These are phyloP conservation scores for Arbutus unedo DNA, from an alignment of 148 eudicot species.

Conservation along the genomic window DNA sequence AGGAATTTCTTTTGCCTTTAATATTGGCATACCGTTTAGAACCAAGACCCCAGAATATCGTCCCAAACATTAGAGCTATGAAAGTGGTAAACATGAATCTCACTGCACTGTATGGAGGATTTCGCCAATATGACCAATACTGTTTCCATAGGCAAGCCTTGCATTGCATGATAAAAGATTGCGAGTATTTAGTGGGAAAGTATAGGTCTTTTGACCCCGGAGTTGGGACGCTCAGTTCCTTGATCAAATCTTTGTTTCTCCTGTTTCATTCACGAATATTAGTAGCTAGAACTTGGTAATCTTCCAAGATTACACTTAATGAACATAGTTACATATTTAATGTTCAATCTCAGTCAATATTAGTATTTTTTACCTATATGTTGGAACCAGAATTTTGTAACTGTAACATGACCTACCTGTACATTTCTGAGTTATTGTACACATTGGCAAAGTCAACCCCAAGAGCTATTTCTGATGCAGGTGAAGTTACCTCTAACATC, in stretches of 20 bases:
- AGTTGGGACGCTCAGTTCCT: slow-evolving; percentile 42
- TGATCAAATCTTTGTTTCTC: slow-evolving; percentile 53
- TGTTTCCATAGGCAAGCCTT: slow-evolving; percentile 67
- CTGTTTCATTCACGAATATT: slow-evolving; percentile 18
- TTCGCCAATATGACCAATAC: slow-evolving; percentile 54
- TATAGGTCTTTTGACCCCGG: slow-evolving; percentile 44
- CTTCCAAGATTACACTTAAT: not conserved
- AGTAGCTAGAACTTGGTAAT: not conserved
- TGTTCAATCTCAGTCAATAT: not conserved
- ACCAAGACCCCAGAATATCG: slow-evolving; percentile 51
- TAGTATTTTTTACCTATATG: not conserved
- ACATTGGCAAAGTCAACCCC: slow-evolving; percentile 39
- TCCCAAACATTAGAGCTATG: slow-evolving; percentile 46
- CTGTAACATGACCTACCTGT: slow-evolving; percentile 25
- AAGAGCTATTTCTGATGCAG: slow-evolving; percentile 37
- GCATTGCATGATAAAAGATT: slow-evolving; percentile 41
- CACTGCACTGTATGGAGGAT: slow-evolving; percentile 47
- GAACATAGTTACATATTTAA: not conserved
- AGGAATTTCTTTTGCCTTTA: not conserved
- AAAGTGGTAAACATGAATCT: slow-evolving; percentile 34
- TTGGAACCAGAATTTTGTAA: not conserved
- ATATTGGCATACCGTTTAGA: slow-evolving; percentile 28
- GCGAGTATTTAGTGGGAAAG: slow-evolving; percentile 42
- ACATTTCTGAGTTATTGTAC: slow-evolving; percentile 43
- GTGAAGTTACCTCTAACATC: slow-evolving; percentile 57